These are phyloP conservation scores for Tylopilus vinaceipallidus DNA, from an alignment of 768 basidiomycete species.

Conservation along the genomic window DNA sequence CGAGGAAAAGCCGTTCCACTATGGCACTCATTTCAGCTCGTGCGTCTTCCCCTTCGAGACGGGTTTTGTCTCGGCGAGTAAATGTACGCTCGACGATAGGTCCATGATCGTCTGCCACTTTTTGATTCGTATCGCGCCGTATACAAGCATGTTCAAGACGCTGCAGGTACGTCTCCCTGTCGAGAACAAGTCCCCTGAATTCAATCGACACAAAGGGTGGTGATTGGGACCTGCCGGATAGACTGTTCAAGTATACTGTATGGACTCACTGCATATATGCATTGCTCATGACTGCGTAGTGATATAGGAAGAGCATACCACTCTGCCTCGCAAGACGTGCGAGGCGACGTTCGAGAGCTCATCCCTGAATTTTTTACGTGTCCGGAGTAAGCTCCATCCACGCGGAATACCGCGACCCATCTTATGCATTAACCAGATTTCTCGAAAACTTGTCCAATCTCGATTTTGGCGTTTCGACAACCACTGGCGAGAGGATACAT, in stretches of 20 bases:
- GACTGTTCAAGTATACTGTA: conserved; percentile 65
- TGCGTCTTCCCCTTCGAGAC: conserved; percentile 3
- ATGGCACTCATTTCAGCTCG: conserved; percentile 93
- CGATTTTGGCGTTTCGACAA: conserved; percentile 77
- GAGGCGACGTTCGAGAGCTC: conserved; percentile 91
- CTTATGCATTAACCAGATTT: conserved; percentile 50
- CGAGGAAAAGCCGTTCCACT: conserved; percentile 86
- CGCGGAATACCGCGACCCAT: not conserved
- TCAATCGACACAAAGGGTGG: conserved; percentile 59
- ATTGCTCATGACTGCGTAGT: conserved; percentile 36
- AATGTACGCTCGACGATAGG: conserved; percentile 10
- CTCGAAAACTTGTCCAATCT: conserved; percentile 75
- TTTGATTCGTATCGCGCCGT: conserved; percentile 85
- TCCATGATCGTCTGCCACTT: conserved; percentile 98
- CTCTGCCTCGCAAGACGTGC: conserved; percentile 80
- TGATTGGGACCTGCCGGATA: conserved; percentile 91
- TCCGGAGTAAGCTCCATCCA: conserved; percentile 55
- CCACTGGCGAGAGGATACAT: conserved; percentile 75
- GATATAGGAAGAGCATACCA: conserved; percentile 79
- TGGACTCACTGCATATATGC: not conserved
- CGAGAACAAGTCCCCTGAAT: not conserved
- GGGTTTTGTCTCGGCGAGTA: not conserved
- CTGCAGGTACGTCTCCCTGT: conserved; percentile 47
- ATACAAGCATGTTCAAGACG: conserved; percentile 94
- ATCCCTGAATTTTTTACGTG: conserved; percentile 88